Base-by-base conservation (phyloP, 176 grass and related monocot genomes). In the Musa beccarii region DNA sequence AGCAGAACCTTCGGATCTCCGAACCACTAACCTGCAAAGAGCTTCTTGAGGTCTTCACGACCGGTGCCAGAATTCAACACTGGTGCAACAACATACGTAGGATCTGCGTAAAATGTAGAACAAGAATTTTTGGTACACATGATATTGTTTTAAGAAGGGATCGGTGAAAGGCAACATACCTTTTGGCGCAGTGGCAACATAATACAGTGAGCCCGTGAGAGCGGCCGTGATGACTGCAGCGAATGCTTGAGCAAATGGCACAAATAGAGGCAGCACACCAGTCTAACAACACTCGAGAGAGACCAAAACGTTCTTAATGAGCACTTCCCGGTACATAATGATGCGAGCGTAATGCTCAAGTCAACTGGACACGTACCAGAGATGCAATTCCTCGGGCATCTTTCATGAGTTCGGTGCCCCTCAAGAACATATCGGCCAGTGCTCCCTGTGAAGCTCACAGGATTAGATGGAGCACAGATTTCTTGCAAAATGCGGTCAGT, bases 201-300 rank as follows among this genome's bases (percentile, higher is more conserved):
- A 93, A 71, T 97, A 97, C 52, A 97, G 90, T 24, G 90, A 89
- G 49, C 94, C 94, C 2, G 94, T 97, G 50, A 97, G 94, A 19
- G 90, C 84, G 51, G 94, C 94, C 3, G 90, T 97, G 77, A 97
- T 86, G 69, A 82, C 94, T 52, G 94, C 94, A 0, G 94, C 94
- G n/a, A 97, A 93, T 24, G 94, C 92, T 84, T 93, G 90, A 59
- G 94, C 94, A 67, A 97, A 97, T 10, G 94, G 94, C 5, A 97
- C 94, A 25, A 93, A 84, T 52, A 85, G 81, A 64, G 94, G 94
- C 59, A 97, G 75, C 82, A 97, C 83, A 12, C 94, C 94, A 55
- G 86, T 91, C 94, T 97, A 69, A 5, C 72, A 81, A 54, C 52
- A 14, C n/a, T 78, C 9, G 22, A 9, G 11, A 15, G 66, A 54